These are phyloP conservation scores for Rhodosporidiobolus odoratus DNA, from an alignment of 768 basidiomycete species.

Conservation along the genomic window DNA sequence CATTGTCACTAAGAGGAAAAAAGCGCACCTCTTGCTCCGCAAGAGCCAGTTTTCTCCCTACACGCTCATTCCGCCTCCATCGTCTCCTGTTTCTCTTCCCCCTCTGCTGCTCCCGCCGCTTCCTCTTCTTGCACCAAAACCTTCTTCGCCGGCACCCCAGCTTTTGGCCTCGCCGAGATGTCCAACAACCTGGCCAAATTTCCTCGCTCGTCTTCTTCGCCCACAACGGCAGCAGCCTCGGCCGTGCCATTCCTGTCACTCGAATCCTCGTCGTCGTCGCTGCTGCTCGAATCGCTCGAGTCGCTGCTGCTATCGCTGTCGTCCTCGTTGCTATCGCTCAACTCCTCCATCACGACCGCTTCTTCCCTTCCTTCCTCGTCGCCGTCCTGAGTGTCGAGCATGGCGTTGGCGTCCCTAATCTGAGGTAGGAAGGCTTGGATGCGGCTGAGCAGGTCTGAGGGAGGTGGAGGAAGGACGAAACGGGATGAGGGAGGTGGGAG, in stretches of 20 bases:
- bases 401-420: conserved; percentile 30
- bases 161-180: conserved; percentile 9
- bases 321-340: conserved; percentile 11
- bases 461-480: conserved; percentile 37
- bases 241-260: neutral
- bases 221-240: neutral
- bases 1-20: neutral
- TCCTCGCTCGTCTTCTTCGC: neutral
- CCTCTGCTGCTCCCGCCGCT: neutral
- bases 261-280: neutral
- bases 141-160: neutral
- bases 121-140: neutral
- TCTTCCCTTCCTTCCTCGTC: conserved; percentile 24
- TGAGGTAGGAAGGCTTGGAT: conserved; percentile 38
- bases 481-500: conserved; percentile 26
- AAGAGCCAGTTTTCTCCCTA: neutral
- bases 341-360: conserved; percentile 28
- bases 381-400: neutral
- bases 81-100: neutral
- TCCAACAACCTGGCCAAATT: conserved; percentile 16
- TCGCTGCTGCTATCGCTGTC: conserved; percentile 1
- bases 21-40: neutral
- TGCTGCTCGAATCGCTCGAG: conserved; percentile 1
- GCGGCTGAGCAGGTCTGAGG: conserved; percentile 35
- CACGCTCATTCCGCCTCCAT: conserved; percentile 15